A percentile compares a stretch with the other conserved stretches of the same genome.
Conservation (phyloP, 2,329 filamentous ascomycete species). For the Trichophyton mentagrophytes region DNA sequence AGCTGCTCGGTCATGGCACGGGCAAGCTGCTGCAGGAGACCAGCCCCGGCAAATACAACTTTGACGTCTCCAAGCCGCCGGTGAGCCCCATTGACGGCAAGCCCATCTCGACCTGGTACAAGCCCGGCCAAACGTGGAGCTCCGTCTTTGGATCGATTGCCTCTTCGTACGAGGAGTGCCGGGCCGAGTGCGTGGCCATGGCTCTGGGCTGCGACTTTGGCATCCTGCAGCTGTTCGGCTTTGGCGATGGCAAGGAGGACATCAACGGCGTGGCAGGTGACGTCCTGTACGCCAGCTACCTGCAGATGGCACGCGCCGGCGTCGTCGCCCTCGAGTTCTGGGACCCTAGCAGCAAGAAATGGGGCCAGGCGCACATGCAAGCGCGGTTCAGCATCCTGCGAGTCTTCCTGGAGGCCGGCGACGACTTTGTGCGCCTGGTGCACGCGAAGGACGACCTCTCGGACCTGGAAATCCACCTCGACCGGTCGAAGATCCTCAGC, state of each 20-base stretch:
- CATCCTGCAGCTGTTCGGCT: conserved; percentile 82
- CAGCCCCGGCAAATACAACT: conserved; percentile 69
- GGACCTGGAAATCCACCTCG: conserved; percentile 68
- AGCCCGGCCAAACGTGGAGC: conserved; percentile 88
- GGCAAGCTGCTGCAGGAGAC: conserved; percentile 91
- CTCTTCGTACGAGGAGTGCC: conserved; percentile 85
- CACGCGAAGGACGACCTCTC: conserved; percentile 63
- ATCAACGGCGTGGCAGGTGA: conserved; percentile 69
- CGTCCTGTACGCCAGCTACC: conserved; percentile 75
- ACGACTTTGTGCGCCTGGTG: conserved; percentile 72
- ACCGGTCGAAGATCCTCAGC: conserved; percentile 74
- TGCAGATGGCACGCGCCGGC: conserved; percentile 90
- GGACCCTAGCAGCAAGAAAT: conserved; percentile 81
- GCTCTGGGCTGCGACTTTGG: conserved; percentile 76
- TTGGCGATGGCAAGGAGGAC: conserved; percentile 62
- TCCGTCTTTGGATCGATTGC: conserved; percentile 81
- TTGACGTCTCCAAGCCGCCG: conserved; percentile 69
- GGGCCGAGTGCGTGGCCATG: conserved; percentile 91
- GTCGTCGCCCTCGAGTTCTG: conserved; percentile 82
- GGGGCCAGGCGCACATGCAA: conserved; percentile 87
- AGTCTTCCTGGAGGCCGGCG: conserved; percentile 67
- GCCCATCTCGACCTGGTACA: conserved; percentile 77
- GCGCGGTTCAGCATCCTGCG: conserved; percentile 75
- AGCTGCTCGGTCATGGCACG: conserved; percentile 77
- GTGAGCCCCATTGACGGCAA: conserved; percentile 66